Conservation (phyloP, 208 protist genomes). For the Leptomonas seymouri region DNA sequence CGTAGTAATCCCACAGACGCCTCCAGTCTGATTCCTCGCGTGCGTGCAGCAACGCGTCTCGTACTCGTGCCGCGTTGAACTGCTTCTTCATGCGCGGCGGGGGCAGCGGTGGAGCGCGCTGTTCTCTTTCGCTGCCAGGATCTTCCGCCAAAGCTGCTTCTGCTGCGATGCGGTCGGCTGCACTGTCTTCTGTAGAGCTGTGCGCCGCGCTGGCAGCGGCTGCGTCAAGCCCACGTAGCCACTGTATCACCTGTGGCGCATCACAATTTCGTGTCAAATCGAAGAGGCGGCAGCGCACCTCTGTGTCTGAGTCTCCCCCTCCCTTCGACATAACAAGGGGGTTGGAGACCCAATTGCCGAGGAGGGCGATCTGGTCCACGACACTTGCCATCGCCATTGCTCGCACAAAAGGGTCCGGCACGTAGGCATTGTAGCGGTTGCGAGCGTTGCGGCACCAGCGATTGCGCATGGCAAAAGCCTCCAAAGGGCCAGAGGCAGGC, state of each 20-base stretch:
- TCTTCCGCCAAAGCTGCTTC: conserved; percentile 31
- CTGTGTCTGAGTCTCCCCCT: background rate
- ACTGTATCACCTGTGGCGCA: conserved; percentile 13
- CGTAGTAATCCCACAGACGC: conserved; percentile 67
- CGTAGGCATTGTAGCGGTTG: conserved; percentile 29
- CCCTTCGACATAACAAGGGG: background rate
- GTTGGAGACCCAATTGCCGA: conserved; percentile 21
- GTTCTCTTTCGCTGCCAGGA: background rate
- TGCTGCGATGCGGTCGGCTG: conserved; percentile 10
- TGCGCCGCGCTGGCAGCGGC: background rate
- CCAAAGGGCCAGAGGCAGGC: conserved; percentile 26
- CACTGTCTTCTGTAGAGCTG: background rate
- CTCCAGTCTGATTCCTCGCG: conserved; percentile 37
- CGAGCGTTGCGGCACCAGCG: conserved; percentile 32
- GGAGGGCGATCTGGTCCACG: background rate
- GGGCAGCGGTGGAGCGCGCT: background rate
- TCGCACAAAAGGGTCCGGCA: conserved; percentile 30
- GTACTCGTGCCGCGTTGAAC: conserved; percentile 34
- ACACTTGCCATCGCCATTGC: conserved; percentile 19
- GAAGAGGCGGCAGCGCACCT: conserved; percentile 18
- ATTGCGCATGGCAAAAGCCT: conserved; percentile 28
- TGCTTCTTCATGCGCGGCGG: conserved; percentile 44
- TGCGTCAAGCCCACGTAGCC: conserved; percentile 5
- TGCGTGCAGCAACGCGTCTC: conserved; percentile 46
- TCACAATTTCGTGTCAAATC: conserved; percentile 34